Percentiles rank a stretch among this genome's conserved stretches.
phyloP scores from a whole-genome alignment of 352 stramenopile species.

The Thraustochytrium striatum region DNA sequence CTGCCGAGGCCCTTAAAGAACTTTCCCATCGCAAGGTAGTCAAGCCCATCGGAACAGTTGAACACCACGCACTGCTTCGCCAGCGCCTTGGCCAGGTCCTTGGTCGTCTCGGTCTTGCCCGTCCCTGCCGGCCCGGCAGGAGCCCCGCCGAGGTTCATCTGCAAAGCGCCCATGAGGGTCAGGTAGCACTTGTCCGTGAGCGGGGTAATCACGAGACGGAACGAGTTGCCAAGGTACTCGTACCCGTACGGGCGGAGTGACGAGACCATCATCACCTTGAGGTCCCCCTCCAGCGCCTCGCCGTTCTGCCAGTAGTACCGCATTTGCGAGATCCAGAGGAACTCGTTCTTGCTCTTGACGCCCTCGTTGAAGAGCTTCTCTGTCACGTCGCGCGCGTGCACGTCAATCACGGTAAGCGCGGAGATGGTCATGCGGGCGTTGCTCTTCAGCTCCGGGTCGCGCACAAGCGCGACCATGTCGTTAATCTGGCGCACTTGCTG shows the following conservation, averaged over 20 bases:
- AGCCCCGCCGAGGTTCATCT: conserved; percentile 87
- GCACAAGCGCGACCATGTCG: conserved; percentile 87
- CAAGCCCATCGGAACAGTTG: conserved; percentile 87
- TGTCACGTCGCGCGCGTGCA: conserved; percentile 87
- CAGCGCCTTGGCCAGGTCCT: conserved; percentile 82
- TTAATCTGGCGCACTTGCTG: conserved; percentile 80
- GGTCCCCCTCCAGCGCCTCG: conserved; percentile 56
- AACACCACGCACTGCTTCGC: conserved; percentile 91
- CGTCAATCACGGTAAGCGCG: conserved; percentile 87
- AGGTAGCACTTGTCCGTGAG: conserved; percentile 91
- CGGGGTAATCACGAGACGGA: conserved; percentile 86
- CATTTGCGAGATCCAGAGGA: conserved; percentile 85
- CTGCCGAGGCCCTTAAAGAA: conserved; percentile 83
- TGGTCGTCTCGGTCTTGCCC: conserved; percentile 90
- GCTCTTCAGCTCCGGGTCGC: conserved; percentile 76
- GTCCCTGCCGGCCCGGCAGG: conserved; percentile 83
- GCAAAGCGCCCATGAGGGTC: conserved; percentile 86
- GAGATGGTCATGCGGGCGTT: conserved; percentile 82
- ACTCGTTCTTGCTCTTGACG: conserved; percentile 80
- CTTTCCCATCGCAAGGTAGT: conserved; percentile 91
- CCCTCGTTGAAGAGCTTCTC: conserved; percentile 79
- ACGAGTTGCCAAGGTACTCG: conserved; percentile 88
- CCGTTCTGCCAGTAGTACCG: conserved; percentile 83
- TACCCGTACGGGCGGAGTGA: conserved; percentile 84
- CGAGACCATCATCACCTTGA: conserved; percentile 83